Percentiles rank a stretch among this genome's conserved stretches.
Conservation (phyloP, 2,329 filamentous ascomycete species). For the Colletotrichum tabaci region DNA sequence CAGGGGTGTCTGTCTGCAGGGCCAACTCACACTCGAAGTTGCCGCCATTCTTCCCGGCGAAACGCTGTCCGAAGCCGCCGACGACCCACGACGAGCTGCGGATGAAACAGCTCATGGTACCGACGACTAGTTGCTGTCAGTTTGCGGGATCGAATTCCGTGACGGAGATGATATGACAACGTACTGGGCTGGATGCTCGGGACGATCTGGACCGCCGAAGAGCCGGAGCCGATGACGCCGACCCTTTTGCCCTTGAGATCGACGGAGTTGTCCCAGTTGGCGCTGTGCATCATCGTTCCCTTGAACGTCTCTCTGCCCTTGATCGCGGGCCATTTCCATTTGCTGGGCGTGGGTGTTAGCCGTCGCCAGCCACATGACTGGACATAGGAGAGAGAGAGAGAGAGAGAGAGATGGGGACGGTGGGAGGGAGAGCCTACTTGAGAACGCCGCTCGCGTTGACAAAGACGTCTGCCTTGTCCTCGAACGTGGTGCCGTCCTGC, state of each 20-base stretch:
- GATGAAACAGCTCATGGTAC: conserved; percentile 46
- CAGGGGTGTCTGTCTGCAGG: too few relatives aligned
- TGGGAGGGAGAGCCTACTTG: conserved; percentile 55
- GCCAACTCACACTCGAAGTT: conserved; percentile 60
- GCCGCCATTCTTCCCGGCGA: conserved; percentile 60
- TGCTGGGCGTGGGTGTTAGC: conserved; percentile 31
- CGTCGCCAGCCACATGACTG: too few relatives aligned
- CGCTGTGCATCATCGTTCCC: conserved; percentile 50
- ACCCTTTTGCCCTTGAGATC: conserved; percentile 48
- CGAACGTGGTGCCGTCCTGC: conserved; percentile 30
- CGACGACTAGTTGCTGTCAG: conserved; percentile 15
- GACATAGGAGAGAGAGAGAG: too few relatives aligned
- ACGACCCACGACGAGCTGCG: conserved; percentile 63
- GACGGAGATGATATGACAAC: not conserved
- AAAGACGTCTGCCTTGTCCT: conserved; percentile 44
- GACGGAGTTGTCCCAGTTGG: conserved; percentile 49
- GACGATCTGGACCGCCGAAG: conserved; percentile 52
- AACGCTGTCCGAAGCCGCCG: conserved; percentile 61
- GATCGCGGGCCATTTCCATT: conserved; percentile 51
- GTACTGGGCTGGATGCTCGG: conserved; percentile 46
- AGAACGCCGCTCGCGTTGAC: conserved; percentile 59
- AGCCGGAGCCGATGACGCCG: conserved; percentile 49
- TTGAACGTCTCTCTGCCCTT: conserved; percentile 49
- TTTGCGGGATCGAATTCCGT: too few relatives aligned
- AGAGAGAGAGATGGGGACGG: too few relatives aligned